Evolutionary conservation across 371 early-diverging fungal genomes (phyloP).

Genomic region (Mortierella polycephala): DNA sequence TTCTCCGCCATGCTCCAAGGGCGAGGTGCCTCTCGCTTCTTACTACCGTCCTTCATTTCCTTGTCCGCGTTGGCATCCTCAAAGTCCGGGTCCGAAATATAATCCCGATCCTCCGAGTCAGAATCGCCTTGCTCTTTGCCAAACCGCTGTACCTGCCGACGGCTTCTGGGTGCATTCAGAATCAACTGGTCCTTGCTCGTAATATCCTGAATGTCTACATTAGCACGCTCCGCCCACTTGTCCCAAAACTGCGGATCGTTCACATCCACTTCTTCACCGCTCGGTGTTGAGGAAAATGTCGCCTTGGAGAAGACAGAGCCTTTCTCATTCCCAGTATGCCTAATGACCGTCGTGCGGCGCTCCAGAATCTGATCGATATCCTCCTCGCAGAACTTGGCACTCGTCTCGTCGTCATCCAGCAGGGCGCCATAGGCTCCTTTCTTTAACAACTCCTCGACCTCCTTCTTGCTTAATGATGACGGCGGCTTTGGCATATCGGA

Average conservation of each 20-base stretch:
- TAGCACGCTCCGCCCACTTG: constrained; percentile 89
- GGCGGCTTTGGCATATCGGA: constrained; percentile 53
- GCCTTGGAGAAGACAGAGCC: constrained; percentile 97
- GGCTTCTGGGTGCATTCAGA: constrained; percentile 72
- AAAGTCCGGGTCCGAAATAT: constrained; percentile 44
- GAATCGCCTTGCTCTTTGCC: constrained; percentile 54
- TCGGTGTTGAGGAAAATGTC: constrained; percentile 79
- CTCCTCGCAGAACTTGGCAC: constrained; percentile 92
- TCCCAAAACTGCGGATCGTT: constrained; percentile 99
- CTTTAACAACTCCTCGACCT: constrained; percentile 89
- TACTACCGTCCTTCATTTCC: constrained; percentile 25
- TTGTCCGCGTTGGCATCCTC: constrained; percentile 38
- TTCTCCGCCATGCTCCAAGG: constrained; percentile 83
- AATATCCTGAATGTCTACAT: constrained; percentile 72
- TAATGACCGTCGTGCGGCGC: constrained; percentile 89
- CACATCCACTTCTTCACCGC: constrained; percentile 78
- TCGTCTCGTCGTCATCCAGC: constrained; percentile 85
- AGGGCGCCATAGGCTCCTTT: constrained; percentile 94
- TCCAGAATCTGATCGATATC: constrained; percentile 97
- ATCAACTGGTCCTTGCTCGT: constrained; percentile 69
- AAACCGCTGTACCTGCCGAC: constrained; percentile 71
- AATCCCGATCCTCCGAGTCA: constrained; percentile 49
- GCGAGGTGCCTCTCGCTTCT: constrained; percentile 57
- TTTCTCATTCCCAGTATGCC: constrained; percentile 79
- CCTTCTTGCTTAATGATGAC: constrained; percentile 71